These are phyloP conservation scores for Suillus hirtellus DNA, from an alignment of 768 basidiomycete genomes.

Conservation along the genomic window DNA sequence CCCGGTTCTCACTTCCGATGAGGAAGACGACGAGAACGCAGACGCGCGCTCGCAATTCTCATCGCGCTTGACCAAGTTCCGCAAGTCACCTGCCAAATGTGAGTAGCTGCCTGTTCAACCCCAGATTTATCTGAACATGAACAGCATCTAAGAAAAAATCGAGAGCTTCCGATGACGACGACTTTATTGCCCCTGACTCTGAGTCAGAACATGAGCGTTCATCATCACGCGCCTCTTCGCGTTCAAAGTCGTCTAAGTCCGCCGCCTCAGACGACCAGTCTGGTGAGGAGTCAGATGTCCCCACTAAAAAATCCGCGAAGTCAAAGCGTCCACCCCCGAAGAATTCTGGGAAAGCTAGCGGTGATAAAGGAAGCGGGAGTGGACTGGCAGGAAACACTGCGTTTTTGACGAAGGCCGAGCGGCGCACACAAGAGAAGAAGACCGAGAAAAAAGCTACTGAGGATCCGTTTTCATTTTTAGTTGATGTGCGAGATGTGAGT, in stretches of 20 bases:
- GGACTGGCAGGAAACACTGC: conserved; percentile 33
- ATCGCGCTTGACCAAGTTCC: conserved; percentile 61
- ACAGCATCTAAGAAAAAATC: conserved; percentile 43
- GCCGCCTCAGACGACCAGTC: conserved; percentile 41
- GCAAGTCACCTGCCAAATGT: conserved; percentile 64
- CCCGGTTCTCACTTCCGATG: conserved; percentile 49
- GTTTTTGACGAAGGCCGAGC: conserved; percentile 86
- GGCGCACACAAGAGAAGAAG: conserved; percentile 72
- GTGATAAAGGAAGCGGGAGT: conserved; percentile 26
- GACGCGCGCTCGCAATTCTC: conserved; percentile 50
- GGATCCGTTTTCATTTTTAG: conserved; percentile 73
- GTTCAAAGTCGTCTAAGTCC: conserved; percentile 33
- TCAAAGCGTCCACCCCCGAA: conserved; percentile 33
- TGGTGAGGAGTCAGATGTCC: conserved; percentile 39
- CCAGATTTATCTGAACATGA: conserved; percentile 6
- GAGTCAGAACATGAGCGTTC: conserved; percentile 61
- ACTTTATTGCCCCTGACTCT: conserved; percentile 65
- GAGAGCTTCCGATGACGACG: conserved; percentile 55
- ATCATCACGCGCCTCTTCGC: conserved; percentile 54
- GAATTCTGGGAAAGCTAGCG: conserved; percentile 29
- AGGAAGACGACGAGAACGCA: conserved; percentile 48
- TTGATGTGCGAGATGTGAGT: conserved; percentile 69
- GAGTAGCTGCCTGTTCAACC: conserved; percentile 16
- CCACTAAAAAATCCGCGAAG: conserved; percentile 36
- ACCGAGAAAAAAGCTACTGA: conserved; percentile 81